Percentiles rank a stretch among this genome's conserved stretches.
Evolutionary conservation across 1,139 yeast genomes (phyloP).

Genomic region (Candida dubliniensis): DNA sequence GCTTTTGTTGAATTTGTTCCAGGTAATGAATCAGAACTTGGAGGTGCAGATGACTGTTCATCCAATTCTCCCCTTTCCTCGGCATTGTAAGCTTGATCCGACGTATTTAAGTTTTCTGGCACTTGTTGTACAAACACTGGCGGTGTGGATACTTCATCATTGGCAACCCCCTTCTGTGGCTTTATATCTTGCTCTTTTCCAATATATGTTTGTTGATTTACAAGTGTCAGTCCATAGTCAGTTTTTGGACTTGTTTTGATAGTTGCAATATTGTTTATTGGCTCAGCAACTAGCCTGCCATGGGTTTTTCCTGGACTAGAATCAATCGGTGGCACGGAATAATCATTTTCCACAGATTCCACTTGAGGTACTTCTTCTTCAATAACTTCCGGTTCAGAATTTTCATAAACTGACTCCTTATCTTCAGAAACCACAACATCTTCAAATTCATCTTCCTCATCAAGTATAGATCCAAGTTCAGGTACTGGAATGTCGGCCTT

Average conservation of each 20-base stretch:
- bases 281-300: no score
- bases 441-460: background rate
- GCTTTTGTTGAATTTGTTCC: conserved; percentile 9
- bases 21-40: conserved; percentile 10
- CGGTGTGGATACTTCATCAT: no score
- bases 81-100: background rate
- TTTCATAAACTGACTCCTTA: background rate
- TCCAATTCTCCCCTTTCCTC: background rate
- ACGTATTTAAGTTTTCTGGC: background rate
- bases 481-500: background rate
- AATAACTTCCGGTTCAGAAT: background rate
- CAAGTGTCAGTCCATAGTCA: no score
- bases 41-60: conserved; percentile 4
- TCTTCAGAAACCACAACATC: background rate
- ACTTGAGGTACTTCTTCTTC: background rate
- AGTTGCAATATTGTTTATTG: no score
- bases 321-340: no score
- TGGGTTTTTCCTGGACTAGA: no score
- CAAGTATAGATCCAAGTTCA: background rate
- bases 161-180: no score
- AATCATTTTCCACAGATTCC: no score
- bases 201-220: no score
- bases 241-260: no score
- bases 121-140: no score
- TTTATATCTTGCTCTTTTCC: no score